Evolutionary conservation across 2,329 filamentous ascomycete species (phyloP).

Genomic region (Alternaria panax): DNA sequence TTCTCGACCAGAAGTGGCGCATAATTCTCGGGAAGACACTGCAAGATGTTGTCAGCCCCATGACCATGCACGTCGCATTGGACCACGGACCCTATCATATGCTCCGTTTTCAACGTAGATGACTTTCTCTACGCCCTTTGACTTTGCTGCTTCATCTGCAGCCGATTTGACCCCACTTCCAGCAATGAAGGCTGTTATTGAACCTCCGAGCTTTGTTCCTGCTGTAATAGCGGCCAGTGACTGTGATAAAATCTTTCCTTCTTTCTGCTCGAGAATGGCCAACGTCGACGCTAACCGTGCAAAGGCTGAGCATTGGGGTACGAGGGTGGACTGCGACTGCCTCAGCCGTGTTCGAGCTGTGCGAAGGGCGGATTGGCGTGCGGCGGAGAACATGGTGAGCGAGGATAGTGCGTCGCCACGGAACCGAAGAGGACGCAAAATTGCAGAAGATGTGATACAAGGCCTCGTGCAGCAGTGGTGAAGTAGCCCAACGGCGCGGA

Average conservation of each 20-base stretch:
- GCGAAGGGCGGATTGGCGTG: constrained; percentile 46
- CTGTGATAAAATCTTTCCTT: constrained; percentile 82
- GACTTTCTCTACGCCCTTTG: constrained; percentile 90
- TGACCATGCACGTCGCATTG: neutral
- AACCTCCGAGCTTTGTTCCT: constrained; percentile 83
- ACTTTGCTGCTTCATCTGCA: constrained; percentile 85
- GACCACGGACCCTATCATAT: constrained; percentile 79
- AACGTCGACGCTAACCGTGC: constrained; percentile 83
- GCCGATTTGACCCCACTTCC: constrained; percentile 77
- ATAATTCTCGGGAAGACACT: constrained; percentile 90
- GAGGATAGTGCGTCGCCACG: constrained; percentile 2
- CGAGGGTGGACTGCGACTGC: constrained; percentile 37
- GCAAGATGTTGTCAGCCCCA: constrained; percentile 14
- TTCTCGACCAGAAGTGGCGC: constrained; percentile 94
- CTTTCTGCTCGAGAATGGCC: constrained; percentile 89
- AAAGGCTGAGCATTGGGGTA: constrained; percentile 62
- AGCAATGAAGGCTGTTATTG: constrained; percentile 86
- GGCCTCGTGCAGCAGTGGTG: constrained; percentile 4
- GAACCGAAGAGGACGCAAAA: neutral
- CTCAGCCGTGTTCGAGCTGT: constrained; percentile 56
- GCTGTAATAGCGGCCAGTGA: constrained; percentile 88
- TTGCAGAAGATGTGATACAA: neutral
- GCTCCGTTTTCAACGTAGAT: constrained; percentile 85
- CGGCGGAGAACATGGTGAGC: constrained; percentile 47
- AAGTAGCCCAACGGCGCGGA: constrained; percentile 12